Evolutionary conservation across 495 filamentous ascomycete genomes (phyloP).

Genomic region (Friedmanniomyces endolithicus): DNA sequence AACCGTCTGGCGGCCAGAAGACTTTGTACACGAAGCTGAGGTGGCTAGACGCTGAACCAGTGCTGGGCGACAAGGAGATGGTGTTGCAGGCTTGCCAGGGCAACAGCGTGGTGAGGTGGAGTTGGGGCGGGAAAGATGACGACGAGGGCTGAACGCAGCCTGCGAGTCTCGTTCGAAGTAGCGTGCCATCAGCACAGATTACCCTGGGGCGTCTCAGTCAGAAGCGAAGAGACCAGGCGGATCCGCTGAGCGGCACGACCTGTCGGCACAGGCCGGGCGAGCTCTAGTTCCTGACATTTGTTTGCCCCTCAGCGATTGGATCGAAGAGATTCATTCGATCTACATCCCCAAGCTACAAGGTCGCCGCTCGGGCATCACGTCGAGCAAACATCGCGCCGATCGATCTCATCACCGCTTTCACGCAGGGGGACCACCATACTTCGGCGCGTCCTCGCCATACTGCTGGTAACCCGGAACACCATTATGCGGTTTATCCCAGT

Average conservation of each 20-base stretch:
- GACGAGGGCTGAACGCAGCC: not conserved
- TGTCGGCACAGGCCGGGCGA: no score
- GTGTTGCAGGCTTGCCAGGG: conserved; percentile 1
- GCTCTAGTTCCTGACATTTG: no score
- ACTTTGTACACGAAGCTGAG: not conserved
- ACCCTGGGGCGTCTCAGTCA: no score
- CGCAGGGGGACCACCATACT: not conserved
- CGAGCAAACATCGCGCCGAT: no score
- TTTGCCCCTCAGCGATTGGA: no score
- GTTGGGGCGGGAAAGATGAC: not conserved
- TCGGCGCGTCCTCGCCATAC: not conserved
- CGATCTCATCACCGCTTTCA: not conserved
- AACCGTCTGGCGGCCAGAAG: not conserved
- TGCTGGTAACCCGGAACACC: not conserved
- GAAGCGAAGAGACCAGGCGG: no score
- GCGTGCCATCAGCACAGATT: no score
- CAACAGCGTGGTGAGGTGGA: not conserved
- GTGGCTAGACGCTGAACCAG: not conserved
- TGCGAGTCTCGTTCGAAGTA: no score
- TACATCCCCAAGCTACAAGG: no score
- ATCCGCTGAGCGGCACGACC: no score
- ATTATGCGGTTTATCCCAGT: not conserved
- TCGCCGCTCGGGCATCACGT: no score
- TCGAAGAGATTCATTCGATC: no score
- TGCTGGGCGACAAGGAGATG: not conserved